These are phyloP conservation scores for Fusarium phyllophilum DNA, from an alignment of 2,329 filamentous ascomycete genomes.

Conservation along the genomic window DNA sequence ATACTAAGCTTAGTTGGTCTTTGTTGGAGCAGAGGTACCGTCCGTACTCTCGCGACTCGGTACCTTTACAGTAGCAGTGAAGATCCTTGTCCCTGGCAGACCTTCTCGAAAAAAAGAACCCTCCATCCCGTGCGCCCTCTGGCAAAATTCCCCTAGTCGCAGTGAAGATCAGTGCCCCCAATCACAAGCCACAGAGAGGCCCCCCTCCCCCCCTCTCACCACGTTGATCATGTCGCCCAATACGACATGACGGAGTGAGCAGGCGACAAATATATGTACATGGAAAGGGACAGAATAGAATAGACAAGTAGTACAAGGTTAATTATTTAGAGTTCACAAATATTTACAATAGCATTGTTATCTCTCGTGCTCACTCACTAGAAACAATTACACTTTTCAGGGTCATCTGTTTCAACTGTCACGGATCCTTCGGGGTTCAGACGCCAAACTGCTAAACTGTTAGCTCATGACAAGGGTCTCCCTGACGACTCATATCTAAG, in stretches of 20 bases:
- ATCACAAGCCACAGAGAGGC: background rate
- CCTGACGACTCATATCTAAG: slow-evolving; percentile 23
- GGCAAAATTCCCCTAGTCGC: slow-evolving; percentile 30
- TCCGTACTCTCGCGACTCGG: background rate
- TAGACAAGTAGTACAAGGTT: background rate
- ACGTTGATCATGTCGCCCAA: slow-evolving; percentile 31
- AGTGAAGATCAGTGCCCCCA: slow-evolving; percentile 28
- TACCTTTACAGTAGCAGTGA: background rate
- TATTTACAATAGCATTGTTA: background rate
- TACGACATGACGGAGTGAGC: slow-evolving; percentile 10
- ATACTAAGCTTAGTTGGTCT: background rate
- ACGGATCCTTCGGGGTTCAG: slow-evolving; percentile 39
- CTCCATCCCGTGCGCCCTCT: slow-evolving; percentile 16
- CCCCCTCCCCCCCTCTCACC: slow-evolving; percentile 14
- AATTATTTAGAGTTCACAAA: background rate
- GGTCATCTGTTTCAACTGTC: slow-evolving; percentile 35
- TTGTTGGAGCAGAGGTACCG: background rate
- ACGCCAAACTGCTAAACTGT: slow-evolving; percentile 17
- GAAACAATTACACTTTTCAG: background rate
- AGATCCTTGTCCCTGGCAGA: slow-evolving; percentile 25
- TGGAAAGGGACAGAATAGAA: background rate
- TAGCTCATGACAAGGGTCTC: slow-evolving; percentile 17
- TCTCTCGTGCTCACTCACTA: background rate
- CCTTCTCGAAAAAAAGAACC: slow-evolving; percentile 40
- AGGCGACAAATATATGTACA: background rate